Base-by-base conservation (phyloP, 2,329 filamentous ascomycete genomes). In the Stachybotrys chartarum region DNA sequence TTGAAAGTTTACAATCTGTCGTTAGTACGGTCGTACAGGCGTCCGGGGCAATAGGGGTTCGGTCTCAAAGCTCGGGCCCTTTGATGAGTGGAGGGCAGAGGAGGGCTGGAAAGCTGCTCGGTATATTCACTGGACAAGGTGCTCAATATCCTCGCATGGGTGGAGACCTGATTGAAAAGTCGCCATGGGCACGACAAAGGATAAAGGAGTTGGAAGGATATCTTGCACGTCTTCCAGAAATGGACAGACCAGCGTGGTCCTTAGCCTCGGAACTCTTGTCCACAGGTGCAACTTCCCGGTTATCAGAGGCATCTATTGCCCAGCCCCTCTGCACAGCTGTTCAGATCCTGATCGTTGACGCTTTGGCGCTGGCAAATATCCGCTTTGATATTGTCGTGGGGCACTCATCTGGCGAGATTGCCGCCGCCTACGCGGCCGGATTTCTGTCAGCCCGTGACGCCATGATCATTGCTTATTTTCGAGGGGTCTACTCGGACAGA, bases 331-430 rank as follows among this genome's bases (percentile, higher is more conserved):
- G 66, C 42, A 70, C 68, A 1, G 68, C 63, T 0, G 42, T 71
- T 0, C 63, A 70, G 53, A 57, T 68, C 5, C 57, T 62, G 1
- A 52, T 71, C 1, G 61, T 70, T 7, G 63, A 70, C 7, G 54
- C 66, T 1, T 58, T 70, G 1, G 47, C 54, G 0, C 56, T 62
- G 0, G 70, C 69, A 7, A 69, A 69, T 4, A 54, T 78, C n/a
- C 49, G 53, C 0, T 68, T 74, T 5, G 44, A 56, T 2, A 69
- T 66, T 1, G 74, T 76, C 0, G 68, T 78, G 4, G 78, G 78
- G 2, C 78, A 80, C 59, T 79, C 76, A 0, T 76, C 73, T 0
- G 78, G 78, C 1, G 78, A 81, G 58, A 79, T 80, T 14, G 76
- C 64, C 0, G 77, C 78, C 0, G 78, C 75, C 0, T 82, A 79